Percentiles rank a stretch among this genome's conserved stretches.
These are phyloP conservation scores for Passiflora organensis DNA, from an alignment of 345 rosid species.

Conservation along the genomic window DNA sequence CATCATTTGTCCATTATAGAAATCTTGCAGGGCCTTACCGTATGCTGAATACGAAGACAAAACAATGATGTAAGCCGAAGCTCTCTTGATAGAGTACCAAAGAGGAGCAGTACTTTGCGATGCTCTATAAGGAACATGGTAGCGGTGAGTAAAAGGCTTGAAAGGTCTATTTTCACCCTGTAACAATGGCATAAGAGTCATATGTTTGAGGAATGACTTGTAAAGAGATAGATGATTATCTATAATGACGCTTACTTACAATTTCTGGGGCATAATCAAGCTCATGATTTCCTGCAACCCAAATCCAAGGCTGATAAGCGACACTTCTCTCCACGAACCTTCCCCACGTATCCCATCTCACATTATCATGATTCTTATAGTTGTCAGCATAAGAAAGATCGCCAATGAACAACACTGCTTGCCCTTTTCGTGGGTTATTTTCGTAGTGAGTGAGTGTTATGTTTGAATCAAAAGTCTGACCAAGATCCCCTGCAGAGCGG, in stretches of 20 bases:
- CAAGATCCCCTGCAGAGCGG: slow-evolving; percentile 38
- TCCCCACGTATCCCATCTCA: slow-evolving; percentile 38
- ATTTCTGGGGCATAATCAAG: slow-evolving; percentile 30
- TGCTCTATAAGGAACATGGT: slow-evolving; percentile 26
- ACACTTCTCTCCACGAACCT: slow-evolving; percentile 30
- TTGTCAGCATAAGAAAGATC: slow-evolving; percentile 39
- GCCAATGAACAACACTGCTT: slow-evolving; percentile 28
- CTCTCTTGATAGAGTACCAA: slow-evolving; percentile 36
- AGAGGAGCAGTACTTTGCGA: slow-evolving; percentile 34
- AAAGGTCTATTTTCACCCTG: slow-evolving; percentile 28
- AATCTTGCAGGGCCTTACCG: slow-evolving; percentile 19
- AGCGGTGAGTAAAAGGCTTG: slow-evolving; percentile 26
- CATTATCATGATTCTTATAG: slow-evolving; percentile 20
- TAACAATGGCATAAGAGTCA: background rate
- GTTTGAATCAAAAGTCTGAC: slow-evolving; percentile 33
- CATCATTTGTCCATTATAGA: no score
- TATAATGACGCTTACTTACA: slow-evolving; percentile 11
- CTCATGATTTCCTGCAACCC: slow-evolving; percentile 38
- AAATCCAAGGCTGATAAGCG: slow-evolving; percentile 42
- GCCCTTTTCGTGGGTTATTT: slow-evolving; percentile 15
- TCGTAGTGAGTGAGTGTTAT: slow-evolving; percentile 26
- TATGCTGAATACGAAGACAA: slow-evolving; percentile 40
- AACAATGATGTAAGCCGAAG: slow-evolving; percentile 32
- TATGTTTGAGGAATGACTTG: no score
- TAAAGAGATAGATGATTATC: no score